These are phyloP conservation scores for Yamadazyma songkhlaensis DNA, from an alignment of 1,139 yeast species.

Conservation along the genomic window DNA sequence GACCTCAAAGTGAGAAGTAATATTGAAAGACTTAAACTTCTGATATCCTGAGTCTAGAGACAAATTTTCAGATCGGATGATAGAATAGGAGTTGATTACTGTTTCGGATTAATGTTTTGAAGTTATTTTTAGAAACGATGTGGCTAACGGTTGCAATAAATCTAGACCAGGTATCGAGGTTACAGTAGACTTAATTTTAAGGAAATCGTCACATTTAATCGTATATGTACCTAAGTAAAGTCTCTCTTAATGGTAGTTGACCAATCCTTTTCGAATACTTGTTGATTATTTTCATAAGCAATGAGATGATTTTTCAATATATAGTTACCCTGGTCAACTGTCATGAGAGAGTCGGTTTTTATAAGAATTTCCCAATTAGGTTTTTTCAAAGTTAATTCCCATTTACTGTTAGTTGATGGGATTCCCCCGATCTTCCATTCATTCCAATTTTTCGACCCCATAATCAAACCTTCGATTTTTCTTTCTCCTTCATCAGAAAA, in stretches of 20 bases:
- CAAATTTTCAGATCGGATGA: too few relatives aligned
- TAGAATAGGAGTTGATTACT: too few relatives aligned
- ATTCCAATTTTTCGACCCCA: constrained; percentile 31
- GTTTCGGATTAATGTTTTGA: too few relatives aligned
- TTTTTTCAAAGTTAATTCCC: constrained; percentile 37
- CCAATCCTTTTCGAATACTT: constrained; percentile 11
- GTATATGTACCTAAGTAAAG: background rate
- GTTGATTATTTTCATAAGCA: constrained; percentile 15
- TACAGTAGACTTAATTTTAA: too few relatives aligned
- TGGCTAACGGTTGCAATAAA: background rate
- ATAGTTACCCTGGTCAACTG: constrained; percentile 21
- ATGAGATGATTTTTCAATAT: constrained; percentile 16
- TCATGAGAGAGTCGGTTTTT: constrained; percentile 23
- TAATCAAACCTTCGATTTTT: constrained; percentile 24
- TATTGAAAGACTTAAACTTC: too few relatives aligned
- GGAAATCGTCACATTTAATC: too few relatives aligned
- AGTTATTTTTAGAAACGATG: background rate
- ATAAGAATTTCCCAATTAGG: constrained; percentile 30
- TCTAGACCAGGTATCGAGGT: too few relatives aligned
- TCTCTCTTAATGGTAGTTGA: constrained; percentile 7
- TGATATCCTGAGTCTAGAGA: too few relatives aligned
- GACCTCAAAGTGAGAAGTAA: too few relatives aligned
- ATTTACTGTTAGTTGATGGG: constrained; percentile 30
- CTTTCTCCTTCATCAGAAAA: constrained; percentile 26
- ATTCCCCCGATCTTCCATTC: constrained; percentile 27